Percentiles rank a stretch among this genome's conserved stretches.
Evolutionary conservation across 1,139 yeast species (phyloP).

Genomic region (Saccharomyces pastorianus): DNA sequence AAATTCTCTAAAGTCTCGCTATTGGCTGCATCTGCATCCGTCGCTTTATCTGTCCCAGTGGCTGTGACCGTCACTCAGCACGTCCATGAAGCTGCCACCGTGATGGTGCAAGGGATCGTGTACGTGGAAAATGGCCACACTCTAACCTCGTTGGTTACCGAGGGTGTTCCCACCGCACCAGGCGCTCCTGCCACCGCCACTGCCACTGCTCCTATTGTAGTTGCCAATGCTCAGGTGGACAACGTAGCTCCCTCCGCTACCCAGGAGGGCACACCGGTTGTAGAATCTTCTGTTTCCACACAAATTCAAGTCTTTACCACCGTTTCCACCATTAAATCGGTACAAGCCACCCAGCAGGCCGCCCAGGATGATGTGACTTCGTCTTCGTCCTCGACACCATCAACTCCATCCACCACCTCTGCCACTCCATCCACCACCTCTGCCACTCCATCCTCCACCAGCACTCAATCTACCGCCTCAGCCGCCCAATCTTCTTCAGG

Average conservation of each 20-base stretch:
- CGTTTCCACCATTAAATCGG: not conserved
- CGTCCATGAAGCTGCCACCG: constrained; percentile 21
- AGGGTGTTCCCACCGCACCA: constrained; percentile 1
- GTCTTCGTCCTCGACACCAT: constrained; percentile 3
- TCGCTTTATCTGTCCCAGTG: constrained; percentile 34
- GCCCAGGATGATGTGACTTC: constrained; percentile 1
- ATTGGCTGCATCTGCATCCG: constrained; percentile 24
- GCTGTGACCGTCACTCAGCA: constrained; percentile 32
- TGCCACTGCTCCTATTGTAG: constrained; percentile 6
- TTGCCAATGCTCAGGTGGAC: constrained; percentile 9
- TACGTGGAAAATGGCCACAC: constrained; percentile 24
- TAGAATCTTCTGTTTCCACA: not conserved
- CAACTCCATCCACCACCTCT: constrained; percentile 10
- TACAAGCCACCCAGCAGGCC: not conserved
- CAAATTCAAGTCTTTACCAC: not conserved
- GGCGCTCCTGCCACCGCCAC: constrained; percentile 3
- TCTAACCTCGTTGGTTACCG: constrained; percentile 24
- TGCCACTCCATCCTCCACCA: constrained; percentile 2
- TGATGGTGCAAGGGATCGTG: constrained; percentile 25
- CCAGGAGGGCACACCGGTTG: not conserved
- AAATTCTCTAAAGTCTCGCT: constrained; percentile 26
- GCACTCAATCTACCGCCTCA: constrained; percentile 17
- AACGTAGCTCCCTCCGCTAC: constrained; percentile 6
- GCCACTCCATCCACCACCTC: constrained; percentile 19
- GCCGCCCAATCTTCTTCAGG: constrained; percentile 15